Percentiles rank a stretch among this genome's conserved stretches.
Conservation (phyloP, 805 yeast species). For the Candida coleopterorum region DNA sequence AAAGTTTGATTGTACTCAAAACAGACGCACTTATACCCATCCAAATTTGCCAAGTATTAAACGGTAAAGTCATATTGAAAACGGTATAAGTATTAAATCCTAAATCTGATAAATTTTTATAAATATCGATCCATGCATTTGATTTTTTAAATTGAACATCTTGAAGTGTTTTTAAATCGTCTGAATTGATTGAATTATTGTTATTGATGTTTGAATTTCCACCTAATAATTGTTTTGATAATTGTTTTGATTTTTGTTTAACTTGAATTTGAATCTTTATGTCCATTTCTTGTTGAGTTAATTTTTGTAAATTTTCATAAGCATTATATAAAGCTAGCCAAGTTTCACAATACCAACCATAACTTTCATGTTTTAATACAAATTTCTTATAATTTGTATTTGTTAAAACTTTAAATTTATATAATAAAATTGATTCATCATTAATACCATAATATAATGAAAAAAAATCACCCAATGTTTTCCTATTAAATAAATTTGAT, state of each 20-base stretch:
- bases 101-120: conserved; percentile 35
- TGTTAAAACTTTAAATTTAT: conserved; percentile 46
- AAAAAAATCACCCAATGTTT: conserved; percentile 46
- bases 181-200: conserved; percentile 13
- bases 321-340: conserved; percentile 52
- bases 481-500: conserved; percentile 32
- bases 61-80: conserved; percentile 30
- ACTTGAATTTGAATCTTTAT: conserved; percentile 58
- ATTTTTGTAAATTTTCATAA: conserved; percentile 36
- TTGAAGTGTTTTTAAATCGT: conserved; percentile 19
- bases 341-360: conserved; percentile 68
- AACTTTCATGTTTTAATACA: conserved; percentile 54
- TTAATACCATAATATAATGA: conserved; percentile 59
- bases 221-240: conserved; percentile 38
- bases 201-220: conserved; percentile 10
- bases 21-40: conserved; percentile 40
- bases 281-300: conserved; percentile 47
- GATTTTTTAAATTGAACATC: conserved; percentile 34
- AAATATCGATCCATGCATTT: conserved; percentile 36
- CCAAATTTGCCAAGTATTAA: conserved; percentile 41
- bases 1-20: conserved; percentile 34
- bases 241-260: conserved; percentile 45
- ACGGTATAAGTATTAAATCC: conserved; percentile 40
- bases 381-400: conserved; percentile 31
- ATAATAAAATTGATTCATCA: conserved; percentile 59